Base-by-base conservation (phyloP, 2,329 filamentous ascomycete genomes). In the Colletotrichum noveboracense region DNA sequence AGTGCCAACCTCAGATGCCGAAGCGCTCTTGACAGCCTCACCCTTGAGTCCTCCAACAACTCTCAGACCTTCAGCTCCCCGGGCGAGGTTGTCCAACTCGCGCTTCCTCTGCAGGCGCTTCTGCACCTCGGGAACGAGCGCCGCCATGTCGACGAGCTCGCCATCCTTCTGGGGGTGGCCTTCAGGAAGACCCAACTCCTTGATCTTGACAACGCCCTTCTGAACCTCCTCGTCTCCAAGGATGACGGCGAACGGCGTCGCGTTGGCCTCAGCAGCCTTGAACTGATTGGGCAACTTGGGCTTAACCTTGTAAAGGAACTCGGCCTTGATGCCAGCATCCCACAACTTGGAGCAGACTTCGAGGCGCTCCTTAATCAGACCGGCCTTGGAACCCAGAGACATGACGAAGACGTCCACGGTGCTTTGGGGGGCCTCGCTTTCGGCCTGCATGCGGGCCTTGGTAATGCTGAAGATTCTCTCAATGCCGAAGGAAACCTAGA, bases 401-500 rank as follows among this genome's bases (percentile, higher is more conserved):
- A 98, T 98, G 81, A 98, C 94, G 85, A 93, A 98, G 61, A 96
- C 96, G 82, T 98, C 96, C 4, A 96, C 93, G 80, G 81, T 93
- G 95, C 78, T 89, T 89, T 77, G 94, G 5, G 75, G 68, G 3
- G 77, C 86, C 34, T 86, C 84, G 70, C 87, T 90, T 80, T 91
- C 91, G 73, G 90, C 91, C 77, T 91, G 92, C 83, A 95, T 89
- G 65, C 93, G 90, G 14, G 95, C 93, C 84, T 98, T 96, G 78
- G 94, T 95, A 82, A 98, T 96, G 80, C 94, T 77, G 87, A 98
- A 98, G 81, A 98, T 98, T 80, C 96, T 93, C 85, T 98, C 96
- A 65, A 98, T 95, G 71, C 96, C 96, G 82, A 98, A 98, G 3
- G 96, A 98, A 48, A 76, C 74, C 74, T 76, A 79, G 98, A 94